A percentile compares a stretch with the other conserved stretches of the same genome.
These are phyloP conservation scores for Thalia dealbata DNA, from an alignment of 176 grass and related monocot genomes.

Conservation along the genomic window DNA sequence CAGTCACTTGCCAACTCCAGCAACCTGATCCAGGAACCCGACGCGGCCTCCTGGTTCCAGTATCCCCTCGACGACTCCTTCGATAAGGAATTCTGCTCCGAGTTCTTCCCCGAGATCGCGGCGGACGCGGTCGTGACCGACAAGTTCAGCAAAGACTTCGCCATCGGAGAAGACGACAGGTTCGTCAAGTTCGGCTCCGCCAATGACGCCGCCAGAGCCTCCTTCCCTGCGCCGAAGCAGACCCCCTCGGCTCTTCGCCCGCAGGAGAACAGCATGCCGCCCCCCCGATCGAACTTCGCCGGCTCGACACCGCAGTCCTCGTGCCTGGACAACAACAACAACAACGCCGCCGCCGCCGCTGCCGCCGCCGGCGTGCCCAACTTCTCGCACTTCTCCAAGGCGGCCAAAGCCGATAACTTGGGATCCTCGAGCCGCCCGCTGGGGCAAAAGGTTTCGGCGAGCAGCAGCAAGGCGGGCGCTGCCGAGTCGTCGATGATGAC, in stretches of 20 bases:
- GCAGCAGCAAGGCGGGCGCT: neutral
- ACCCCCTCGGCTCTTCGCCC: neutral
- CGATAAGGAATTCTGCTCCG: slow-evolving; percentile 57
- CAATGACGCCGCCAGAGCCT: neutral
- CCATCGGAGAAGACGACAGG: neutral
- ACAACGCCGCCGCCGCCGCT: too few species aligned
- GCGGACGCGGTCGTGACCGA: neutral
- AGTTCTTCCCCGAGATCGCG: slow-evolving; percentile 50
- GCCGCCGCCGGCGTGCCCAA: too few species aligned
- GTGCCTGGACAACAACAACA: neutral
- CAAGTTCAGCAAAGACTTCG: slow-evolving; percentile 6
- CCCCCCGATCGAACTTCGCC: neutral
- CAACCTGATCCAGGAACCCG: slow-evolving; percentile 32
- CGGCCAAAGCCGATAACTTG: slow-evolving; percentile 2
- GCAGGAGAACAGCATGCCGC: slow-evolving; percentile 2
- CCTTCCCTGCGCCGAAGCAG: neutral
- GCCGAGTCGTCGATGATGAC: slow-evolving; percentile 8
- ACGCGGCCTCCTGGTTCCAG: slow-evolving; percentile 34
- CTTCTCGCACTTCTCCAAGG: slow-evolving; percentile 31
- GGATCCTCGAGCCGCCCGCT: neutral
- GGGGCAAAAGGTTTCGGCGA: slow-evolving; percentile 22
- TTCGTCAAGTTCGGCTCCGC: slow-evolving; percentile 7
- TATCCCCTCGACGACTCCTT: slow-evolving; percentile 34
- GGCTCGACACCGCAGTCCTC: neutral
- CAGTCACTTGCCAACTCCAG: slow-evolving; percentile 14